Conservation (phyloP, 768 basidiomycete species). For the Leccinum rimulosum region DNA sequence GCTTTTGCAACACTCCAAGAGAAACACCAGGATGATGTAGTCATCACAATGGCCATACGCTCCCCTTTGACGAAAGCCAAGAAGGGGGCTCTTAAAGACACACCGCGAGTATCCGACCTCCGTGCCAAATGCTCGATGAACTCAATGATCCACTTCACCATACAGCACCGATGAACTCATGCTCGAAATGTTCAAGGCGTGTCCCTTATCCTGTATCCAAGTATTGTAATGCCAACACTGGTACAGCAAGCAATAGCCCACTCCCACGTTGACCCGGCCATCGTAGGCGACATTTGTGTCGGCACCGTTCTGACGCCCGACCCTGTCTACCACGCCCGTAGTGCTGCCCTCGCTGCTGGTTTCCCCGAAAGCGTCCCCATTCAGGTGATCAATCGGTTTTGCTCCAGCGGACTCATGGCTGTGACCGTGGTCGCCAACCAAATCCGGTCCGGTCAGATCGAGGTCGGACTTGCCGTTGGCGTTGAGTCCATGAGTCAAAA, state of each 20-base stretch:
- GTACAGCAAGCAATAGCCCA: conserved; percentile 55
- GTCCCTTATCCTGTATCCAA: background rate
- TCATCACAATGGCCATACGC: conserved; percentile 78
- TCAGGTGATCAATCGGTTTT: conserved; percentile 76
- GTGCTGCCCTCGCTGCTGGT: conserved; percentile 76
- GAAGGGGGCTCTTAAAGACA: conserved; percentile 75
- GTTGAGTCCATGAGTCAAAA: conserved; percentile 84
- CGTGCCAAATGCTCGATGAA: background rate
- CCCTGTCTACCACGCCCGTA: conserved; percentile 66
- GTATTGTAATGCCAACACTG: background rate
- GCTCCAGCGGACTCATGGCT: conserved; percentile 86
- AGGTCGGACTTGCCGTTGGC: conserved; percentile 79
- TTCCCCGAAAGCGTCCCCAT: conserved; percentile 76
- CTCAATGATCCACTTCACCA: conserved; percentile 11
- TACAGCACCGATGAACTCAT: conserved; percentile 74
- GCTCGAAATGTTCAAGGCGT: conserved; percentile 76
- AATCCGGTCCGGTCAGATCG: conserved; percentile 73
- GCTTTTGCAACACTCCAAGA: conserved; percentile 52
- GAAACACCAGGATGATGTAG: conserved; percentile 73
- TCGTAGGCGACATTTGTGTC: conserved; percentile 76
- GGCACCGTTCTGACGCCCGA: conserved; percentile 71
- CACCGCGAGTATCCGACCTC: conserved; percentile 40
- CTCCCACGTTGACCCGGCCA: conserved; percentile 58
- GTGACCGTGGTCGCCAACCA: conserved; percentile 74
- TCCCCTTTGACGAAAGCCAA: conserved; percentile 75